Evolutionary conservation across 2,329 filamentous ascomycete genomes (phyloP), one percentile per base, ranked within the genome.

Genomic region (Aspergillus neotritici): DNA sequence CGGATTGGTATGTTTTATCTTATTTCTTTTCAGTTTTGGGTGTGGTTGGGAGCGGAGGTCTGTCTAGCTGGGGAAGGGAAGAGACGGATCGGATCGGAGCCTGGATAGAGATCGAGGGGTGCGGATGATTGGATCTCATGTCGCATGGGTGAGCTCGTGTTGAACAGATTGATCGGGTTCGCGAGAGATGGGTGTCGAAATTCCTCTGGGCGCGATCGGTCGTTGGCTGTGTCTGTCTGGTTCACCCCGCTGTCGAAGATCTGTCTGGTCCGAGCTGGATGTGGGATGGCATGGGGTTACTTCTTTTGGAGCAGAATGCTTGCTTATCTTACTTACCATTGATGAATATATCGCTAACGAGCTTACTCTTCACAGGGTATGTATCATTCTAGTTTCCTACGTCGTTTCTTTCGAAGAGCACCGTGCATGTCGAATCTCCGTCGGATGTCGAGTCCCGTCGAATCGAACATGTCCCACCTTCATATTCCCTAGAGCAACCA

Each of bases 1-100:
- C 77, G 79, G 68, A 87, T 83, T 73, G 84, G 84, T 87, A 80
- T 62, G 83, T 80, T 44, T 44, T 48, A n/a, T n/a, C n/a, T 45
- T 44, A 40, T 45, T 44, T 14, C 46, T 14, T 45, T 48, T 41
- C 42, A 15, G 31, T 44, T 38, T 14, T 34, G 30, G 37, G 38
- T 21, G 14, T 41, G 16, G 39, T 52, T 43, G 39, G 37, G 47
- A 38, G 37, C 21, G 15, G 28, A 13, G 7, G 21, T n/a, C n/a
- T n/a, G 11, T 35, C n/a, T 10, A 17, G 21, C 21, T 25, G 21
- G 21, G 21, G 21, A 25, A 25, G 21, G 21, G 21, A 25, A 9
- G 6, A n/a, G 21, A 8, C 6, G 21, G 21, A 21, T 21, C 21
- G 21, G 21, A 25, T 25, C 21, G 21, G 21, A 21, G 17, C 2